Percentiles rank a stretch among this genome's conserved stretches.
phyloP scores from a whole-genome alignment of 306 rosid genomes.

The Vigna angularis region DNA sequence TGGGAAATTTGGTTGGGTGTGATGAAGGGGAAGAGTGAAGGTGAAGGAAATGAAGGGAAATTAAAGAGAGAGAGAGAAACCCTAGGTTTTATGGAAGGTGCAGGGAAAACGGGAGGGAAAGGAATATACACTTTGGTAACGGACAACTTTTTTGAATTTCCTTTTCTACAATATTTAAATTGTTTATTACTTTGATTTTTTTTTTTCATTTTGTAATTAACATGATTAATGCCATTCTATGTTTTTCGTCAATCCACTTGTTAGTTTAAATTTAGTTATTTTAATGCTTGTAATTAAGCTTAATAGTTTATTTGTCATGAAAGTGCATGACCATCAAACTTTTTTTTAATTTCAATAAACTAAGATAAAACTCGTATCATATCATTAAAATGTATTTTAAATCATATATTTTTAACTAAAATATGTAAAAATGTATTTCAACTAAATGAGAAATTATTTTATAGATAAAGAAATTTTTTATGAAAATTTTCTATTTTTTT shows the following conservation, averaged over 20 bases:
- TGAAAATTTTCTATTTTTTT: too few species aligned
- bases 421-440: too few species aligned
- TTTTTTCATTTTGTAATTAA: neutral
- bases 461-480: too few species aligned
- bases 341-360: too few species aligned
- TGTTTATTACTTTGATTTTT: neutral
- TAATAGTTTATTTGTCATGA: too few species aligned
- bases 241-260: neutral
- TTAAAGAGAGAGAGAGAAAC: constrained; percentile 26
- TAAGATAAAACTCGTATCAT: too few species aligned
- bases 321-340: too few species aligned
- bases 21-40: neutral
- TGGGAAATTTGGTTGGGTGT: neutral
- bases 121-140: constrained; percentile 47
- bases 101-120: constrained; percentile 38
- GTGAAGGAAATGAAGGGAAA: neutral
- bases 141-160: constrained; percentile 48
- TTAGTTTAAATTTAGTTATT: too few species aligned
- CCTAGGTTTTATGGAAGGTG: constrained; percentile 39
- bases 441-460: too few species aligned
- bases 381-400: too few species aligned
- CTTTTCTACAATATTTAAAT: neutral
- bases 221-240: neutral
- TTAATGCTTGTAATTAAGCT: too few species aligned
- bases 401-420: too few species aligned